phyloP scores from a whole-genome alignment of 805 yeast species.

The Komagataella pastoris region DNA sequence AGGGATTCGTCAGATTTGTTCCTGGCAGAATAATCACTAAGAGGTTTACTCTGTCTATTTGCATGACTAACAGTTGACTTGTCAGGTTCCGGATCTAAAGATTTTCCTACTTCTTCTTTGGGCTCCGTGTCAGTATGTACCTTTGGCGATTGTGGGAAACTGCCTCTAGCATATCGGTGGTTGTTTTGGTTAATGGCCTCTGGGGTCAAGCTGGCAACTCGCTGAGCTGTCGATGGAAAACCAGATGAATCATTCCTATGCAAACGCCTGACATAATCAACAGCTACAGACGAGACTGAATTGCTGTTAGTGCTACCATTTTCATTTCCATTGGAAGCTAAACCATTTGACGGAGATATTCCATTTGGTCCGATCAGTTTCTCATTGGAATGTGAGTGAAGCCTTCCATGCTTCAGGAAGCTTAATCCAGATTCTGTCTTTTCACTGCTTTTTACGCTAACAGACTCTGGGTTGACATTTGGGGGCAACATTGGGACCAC shows the following conservation, averaged over 20 bases:
- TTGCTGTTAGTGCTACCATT: not conserved
- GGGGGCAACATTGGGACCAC: conserved; percentile 5
- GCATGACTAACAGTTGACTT: not conserved
- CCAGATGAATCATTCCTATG: conserved; percentile 5
- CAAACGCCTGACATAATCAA: conserved; percentile 4
- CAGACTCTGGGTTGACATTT: not conserved
- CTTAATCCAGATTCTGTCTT: not conserved
- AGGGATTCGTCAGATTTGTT: not conserved
- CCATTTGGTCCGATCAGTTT: not conserved
- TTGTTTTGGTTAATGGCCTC: conserved; percentile 4
- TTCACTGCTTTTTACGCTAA: not conserved
- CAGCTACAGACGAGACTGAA: conserved; percentile 1
- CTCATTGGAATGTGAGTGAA: not conserved
- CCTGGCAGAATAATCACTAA: not conserved
- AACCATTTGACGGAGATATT: not conserved
- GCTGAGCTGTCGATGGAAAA: conserved; percentile 4
- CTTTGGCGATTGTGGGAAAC: not conserved
- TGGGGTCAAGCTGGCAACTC: conserved; percentile 3
- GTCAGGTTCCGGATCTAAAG: not conserved
- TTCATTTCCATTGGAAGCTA: not conserved
- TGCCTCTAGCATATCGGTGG: not conserved
- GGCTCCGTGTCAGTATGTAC: not conserved
- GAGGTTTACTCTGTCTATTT: not conserved
- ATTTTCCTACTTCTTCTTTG: not conserved
- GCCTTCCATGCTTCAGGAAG: not conserved